These are phyloP conservation scores for Floccularia luteovirens DNA, from an alignment of 768 basidiomycete genomes.

Conservation along the genomic window DNA sequence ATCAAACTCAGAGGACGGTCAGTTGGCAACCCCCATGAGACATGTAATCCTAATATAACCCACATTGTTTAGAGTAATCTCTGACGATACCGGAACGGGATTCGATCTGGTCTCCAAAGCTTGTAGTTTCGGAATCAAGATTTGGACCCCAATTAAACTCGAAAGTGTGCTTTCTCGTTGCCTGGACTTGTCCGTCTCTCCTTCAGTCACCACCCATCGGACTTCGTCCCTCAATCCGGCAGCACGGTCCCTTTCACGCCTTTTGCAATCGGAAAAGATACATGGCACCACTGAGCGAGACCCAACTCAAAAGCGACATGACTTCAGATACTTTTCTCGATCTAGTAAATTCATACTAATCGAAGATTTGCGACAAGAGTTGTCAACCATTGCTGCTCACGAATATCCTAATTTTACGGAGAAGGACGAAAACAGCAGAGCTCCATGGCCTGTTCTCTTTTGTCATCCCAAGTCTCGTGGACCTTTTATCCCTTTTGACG, in stretches of 20 bases:
- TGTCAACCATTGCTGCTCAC: constrained; percentile 77
- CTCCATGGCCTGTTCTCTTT: constrained; percentile 79
- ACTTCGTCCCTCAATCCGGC: constrained; percentile 20
- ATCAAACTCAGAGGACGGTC: constrained; percentile 56
- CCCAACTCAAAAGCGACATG: constrained; percentile 78
- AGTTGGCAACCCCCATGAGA: constrained; percentile 7
- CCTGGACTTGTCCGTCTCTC: constrained; percentile 22
- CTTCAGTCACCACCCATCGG: constrained; percentile 15
- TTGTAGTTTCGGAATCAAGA: constrained; percentile 66
- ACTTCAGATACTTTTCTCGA: constrained; percentile 80
- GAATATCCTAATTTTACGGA: constrained; percentile 63
- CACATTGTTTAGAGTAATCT: background rate
- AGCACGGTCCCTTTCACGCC: constrained; percentile 42
- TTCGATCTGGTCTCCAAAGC: constrained; percentile 60
- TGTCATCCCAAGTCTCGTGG: constrained; percentile 69
- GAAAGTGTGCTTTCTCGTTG: constrained; percentile 69
- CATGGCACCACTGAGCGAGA: constrained; percentile 92
- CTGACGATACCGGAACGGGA: background rate
- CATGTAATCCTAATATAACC: background rate
- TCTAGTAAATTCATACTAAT: constrained; percentile 76
- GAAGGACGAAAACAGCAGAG: constrained; percentile 42
- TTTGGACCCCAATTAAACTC: constrained; percentile 75
- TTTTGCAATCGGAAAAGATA: constrained; percentile 75
- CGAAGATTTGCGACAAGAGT: constrained; percentile 81
- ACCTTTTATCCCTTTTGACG: constrained; percentile 72